Evolutionary conservation across 2,329 filamentous ascomycete species (phyloP).

Genomic region (Arthrobotrys conoides): DNA sequence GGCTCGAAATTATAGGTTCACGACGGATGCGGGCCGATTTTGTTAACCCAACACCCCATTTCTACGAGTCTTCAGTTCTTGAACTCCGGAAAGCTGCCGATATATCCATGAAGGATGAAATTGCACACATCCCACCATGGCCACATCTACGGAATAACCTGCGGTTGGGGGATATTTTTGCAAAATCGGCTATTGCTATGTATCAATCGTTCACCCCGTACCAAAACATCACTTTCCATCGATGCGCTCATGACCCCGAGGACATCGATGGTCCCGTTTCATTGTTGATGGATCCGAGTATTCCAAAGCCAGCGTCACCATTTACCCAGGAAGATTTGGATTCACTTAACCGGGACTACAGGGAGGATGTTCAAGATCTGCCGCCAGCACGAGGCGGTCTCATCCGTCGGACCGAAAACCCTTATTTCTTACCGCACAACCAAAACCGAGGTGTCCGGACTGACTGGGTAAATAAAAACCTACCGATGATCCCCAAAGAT

Average conservation of each 20-base stretch:
- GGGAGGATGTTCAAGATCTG: background rate
- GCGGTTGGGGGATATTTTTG: conserved; percentile 20
- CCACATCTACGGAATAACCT: background rate
- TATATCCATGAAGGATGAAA: background rate
- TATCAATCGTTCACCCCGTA: conserved; percentile 29
- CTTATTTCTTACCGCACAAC: background rate
- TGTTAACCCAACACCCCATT: conserved; percentile 28
- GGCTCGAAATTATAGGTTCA: conserved; percentile 10
- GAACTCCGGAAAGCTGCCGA: background rate
- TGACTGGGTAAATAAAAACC: background rate
- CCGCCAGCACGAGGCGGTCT: background rate
- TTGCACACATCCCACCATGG: conserved; percentile 24
- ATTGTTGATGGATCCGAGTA: conserved; percentile 13
- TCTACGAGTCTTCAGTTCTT: background rate
- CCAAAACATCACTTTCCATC: conserved; percentile 39
- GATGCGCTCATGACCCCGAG: conserved; percentile 8
- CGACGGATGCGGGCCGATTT: conserved; percentile 12
- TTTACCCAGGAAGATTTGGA: conserved; percentile 19
- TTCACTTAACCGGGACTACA: background rate
- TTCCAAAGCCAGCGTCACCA: background rate
- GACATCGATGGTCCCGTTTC: conserved; percentile 21
- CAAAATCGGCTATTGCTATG: conserved; percentile 38
- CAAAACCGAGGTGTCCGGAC: background rate
- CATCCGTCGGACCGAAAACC: background rate
- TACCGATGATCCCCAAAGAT: background rate